phyloP scores from a whole-genome alignment of 2,329 filamentous ascomycete species.

The Aspergillus quadricinctus region DNA sequence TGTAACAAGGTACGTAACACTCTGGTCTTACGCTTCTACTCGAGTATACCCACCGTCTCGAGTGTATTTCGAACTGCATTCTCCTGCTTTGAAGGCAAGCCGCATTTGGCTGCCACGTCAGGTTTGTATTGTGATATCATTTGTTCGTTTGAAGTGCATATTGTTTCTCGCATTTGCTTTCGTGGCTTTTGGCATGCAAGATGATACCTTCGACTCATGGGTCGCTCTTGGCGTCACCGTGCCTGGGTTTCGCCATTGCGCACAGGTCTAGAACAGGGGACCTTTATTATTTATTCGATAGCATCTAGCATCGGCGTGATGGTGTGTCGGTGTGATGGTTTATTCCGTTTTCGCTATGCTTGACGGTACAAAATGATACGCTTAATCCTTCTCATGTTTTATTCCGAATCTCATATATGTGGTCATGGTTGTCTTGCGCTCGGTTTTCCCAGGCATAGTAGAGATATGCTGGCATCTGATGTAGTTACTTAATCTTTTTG shows the following conservation, averaged over 20 bases:
- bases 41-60: constrained; percentile 1
- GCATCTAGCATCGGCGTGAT: constrained; percentile 2
- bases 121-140: constrained; percentile 16
- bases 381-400: background rate
- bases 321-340: background rate
- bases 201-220: constrained; percentile 14
- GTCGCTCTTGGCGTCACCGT: background rate
- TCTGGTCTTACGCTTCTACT: background rate
- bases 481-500: background rate
- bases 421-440: background rate
- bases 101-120: constrained; percentile 6
- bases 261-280: background rate
- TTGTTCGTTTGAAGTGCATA: background rate
- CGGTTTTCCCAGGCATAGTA: background rate
- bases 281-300: constrained; percentile 3
- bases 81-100: background rate
- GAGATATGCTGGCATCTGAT: background rate
- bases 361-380: background rate
- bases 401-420: background rate
- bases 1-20: constrained; percentile 16
- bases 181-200: constrained; percentile 6
- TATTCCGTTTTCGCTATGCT: background rate
- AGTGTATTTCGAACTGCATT: constrained; percentile 1
- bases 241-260: background rate
- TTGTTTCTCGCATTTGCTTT: background rate